Percentiles rank a stretch among this genome's conserved stretches.
phyloP scores from a whole-genome alignment of 2,329 filamentous ascomycete genomes.

The Zalaria obscura region DNA sequence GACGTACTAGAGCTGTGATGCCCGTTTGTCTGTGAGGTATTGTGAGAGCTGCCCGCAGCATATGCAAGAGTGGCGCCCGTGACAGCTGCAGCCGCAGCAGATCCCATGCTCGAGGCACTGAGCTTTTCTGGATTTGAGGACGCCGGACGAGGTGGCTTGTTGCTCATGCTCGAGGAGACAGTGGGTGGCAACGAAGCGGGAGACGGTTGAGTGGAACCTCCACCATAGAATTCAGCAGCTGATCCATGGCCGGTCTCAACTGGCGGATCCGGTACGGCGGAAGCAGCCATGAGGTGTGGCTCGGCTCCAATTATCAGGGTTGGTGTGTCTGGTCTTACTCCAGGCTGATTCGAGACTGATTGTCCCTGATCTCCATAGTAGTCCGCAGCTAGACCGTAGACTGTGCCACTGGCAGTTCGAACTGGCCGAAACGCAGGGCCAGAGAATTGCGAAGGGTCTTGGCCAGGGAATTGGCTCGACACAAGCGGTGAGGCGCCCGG shows the following conservation, averaged over 20 bases:
- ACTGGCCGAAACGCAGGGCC: conserved; percentile 27
- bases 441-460: conserved; percentile 33
- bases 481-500: conserved; percentile 13
- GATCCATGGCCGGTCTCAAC: conserved; percentile 45
- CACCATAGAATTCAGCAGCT: conserved; percentile 42
- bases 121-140: conserved; percentile 3
- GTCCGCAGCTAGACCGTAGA: conserved; percentile 38
- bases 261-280: conserved; percentile 35
- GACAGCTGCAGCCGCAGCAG: conserved; percentile 21
- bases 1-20: conserved; percentile 6
- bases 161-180: neutral
- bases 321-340: conserved; percentile 37
- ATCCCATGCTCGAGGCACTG: conserved; percentile 18
- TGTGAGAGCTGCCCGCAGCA: conserved; percentile 17
- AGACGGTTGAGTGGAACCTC: conserved; percentile 2
- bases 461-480: conserved; percentile 42
- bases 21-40: conserved; percentile 4
- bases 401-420: conserved; percentile 14
- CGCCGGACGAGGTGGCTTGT: neutral
- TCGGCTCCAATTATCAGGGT: conserved; percentile 41
- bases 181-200: no score
- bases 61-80: conserved; percentile 28
- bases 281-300: conserved; percentile 38
- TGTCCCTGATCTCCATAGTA: conserved; percentile 50
- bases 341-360: conserved; percentile 44